Evolutionary conservation across 2,329 filamentous ascomycete genomes (phyloP), one percentile per base, ranked within the genome.

Genomic region (Cytospora chrysosperma): DNA sequence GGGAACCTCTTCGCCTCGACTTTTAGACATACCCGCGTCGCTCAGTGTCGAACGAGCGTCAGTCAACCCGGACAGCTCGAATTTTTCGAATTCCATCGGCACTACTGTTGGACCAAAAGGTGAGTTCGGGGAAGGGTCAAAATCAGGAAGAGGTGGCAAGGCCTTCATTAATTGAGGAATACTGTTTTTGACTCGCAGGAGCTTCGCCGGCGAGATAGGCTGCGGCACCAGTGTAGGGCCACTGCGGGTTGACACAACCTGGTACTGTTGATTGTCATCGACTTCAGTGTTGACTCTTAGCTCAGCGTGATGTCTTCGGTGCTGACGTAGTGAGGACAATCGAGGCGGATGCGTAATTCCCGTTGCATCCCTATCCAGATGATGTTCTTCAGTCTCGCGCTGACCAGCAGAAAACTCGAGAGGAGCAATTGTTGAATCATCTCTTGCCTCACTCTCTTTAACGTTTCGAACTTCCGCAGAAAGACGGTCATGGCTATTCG

Each of bases 131-230:
- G 56, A 54, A 21, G 63, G 59, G 17, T 52, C 49, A 9, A 60
- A 60, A 5, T 70, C 70, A 4, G 81, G 81, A 9, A 83, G 67
- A 17, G 78, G 74, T 17, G 82, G 82, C 50, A 84, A 68, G 26
- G 79, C 77, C 69, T 85, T 84, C 81, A 84, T 84, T 17, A 84
- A 71, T 49, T 78, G 77, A 8, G 82, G 79, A 58, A 82, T 80
- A 66, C 79, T 83, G 66, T 79, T 81, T 63, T 80, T 81, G 47
- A 80, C 73, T 58, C 75, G 79, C 21, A 82, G 73, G 66, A 79
- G 74, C 30, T 75, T 75, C 37, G 73, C 74, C 37, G 80, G 78
- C 19, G 80, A 84, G 4, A 82, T 78, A 17, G 81, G 81, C 53
- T 79, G 76, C n/a, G 81, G 81, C 4, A 78, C 78, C 37, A 82